Evolutionary conservation across 2,329 filamentous ascomycete genomes (phyloP).

Genomic region (Ophiobolus disseminans): DNA sequence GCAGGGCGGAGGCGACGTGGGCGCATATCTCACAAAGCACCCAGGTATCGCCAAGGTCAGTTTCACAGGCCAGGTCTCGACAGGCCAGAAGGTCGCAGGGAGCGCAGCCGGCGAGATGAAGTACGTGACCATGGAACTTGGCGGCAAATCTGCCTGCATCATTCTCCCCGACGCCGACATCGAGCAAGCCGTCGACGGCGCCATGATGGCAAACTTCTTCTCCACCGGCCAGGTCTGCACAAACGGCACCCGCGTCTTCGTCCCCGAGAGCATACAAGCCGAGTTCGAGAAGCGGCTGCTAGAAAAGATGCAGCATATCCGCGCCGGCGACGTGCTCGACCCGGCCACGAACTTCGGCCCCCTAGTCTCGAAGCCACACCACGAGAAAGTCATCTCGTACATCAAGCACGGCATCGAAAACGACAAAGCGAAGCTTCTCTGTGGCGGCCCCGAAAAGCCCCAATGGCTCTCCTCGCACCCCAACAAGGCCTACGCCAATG

Average conservation of each 20-base stretch:
- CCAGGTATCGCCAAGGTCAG: slow-evolving; percentile 80
- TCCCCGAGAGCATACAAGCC: slow-evolving; percentile 70
- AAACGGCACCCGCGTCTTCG: slow-evolving; percentile 87
- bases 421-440: slow-evolving; percentile 77
- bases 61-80: slow-evolving; percentile 87
- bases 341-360: slow-evolving; percentile 81
- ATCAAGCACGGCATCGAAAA: slow-evolving; percentile 75
- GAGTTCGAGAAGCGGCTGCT: slow-evolving; percentile 73
- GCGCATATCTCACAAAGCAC: slow-evolving; percentile 76
- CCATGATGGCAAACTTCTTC: slow-evolving; percentile 95
- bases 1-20: slow-evolving; percentile 79
- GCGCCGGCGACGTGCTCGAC: slow-evolving; percentile 76
- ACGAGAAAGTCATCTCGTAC: slow-evolving; percentile 79
- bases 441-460: slow-evolving; percentile 71
- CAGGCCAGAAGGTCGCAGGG: slow-evolving; percentile 80
- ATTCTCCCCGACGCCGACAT: slow-evolving; percentile 81
- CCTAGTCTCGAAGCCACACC: slow-evolving; percentile 75
- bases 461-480: slow-evolving; percentile 55
- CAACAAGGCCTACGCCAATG: slow-evolving; percentile 55
- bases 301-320: slow-evolving; percentile 72
- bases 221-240: slow-evolving; percentile 92
- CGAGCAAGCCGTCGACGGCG: slow-evolving; percentile 82
- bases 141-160: slow-evolving; percentile 83
- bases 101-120: slow-evolving; percentile 81
- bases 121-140: slow-evolving; percentile 90